phyloP scores from a whole-genome alignment of 2,329 filamentous ascomycete species.

The Ceratocystis huliohia region DNA sequence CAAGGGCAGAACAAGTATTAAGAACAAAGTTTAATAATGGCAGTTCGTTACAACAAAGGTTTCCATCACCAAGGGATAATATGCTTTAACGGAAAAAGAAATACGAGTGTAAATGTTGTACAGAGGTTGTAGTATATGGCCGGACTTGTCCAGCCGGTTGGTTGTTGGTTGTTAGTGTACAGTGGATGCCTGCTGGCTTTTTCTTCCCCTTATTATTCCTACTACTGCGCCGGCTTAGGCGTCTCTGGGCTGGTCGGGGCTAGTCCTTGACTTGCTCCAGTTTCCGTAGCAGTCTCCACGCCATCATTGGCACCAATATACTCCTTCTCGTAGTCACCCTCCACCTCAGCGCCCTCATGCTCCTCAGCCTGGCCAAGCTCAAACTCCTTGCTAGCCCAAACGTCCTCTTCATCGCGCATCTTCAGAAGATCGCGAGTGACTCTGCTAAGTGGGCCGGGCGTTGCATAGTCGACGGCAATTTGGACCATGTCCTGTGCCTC shows the following conservation, averaged over 20 bases:
- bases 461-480: conserved; percentile 33
- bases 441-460: conserved; percentile 30
- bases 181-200: conserved; percentile 5
- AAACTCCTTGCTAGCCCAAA: conserved; percentile 31
- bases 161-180: conserved; percentile 7
- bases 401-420: conserved; percentile 27
- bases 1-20: neutral
- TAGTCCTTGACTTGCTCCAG: conserved; percentile 6
- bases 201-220: neutral
- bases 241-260: neutral
- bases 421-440: conserved; percentile 32
- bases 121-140: neutral
- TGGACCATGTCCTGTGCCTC: conserved; percentile 31
- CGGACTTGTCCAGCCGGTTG: neutral
- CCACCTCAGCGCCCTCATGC: conserved; percentile 29
- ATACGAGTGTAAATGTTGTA: conserved; percentile 2
- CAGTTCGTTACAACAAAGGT: neutral
- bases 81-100: neutral
- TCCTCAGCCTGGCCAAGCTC: conserved; percentile 34
- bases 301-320: conserved; percentile 30
- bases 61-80: neutral
- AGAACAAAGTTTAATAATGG: neutral
- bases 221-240: neutral
- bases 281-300: conserved; percentile 8
- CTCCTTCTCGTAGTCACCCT: conserved; percentile 28